Percentiles rank a stretch among this genome's conserved stretches.
Evolutionary conservation across 257 asterid genomes (phyloP).

Genomic region (Solanum etuberosum): DNA sequence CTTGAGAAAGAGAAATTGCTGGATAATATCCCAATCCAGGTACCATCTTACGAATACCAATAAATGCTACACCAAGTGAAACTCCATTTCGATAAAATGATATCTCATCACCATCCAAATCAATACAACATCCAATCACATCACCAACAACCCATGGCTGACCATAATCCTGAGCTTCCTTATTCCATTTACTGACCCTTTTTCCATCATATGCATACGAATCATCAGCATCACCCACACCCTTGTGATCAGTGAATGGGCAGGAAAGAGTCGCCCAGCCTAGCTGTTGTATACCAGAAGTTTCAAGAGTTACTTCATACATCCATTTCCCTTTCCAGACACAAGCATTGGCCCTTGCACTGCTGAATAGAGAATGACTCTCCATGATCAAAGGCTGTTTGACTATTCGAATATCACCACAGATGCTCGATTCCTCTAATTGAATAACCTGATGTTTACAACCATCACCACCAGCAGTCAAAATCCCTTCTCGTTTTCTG

Average conservation of each 20-base stretch:
- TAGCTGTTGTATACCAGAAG: conserved; percentile 85
- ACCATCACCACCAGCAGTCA: conserved; percentile 29
- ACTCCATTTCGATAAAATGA: conserved; percentile 71
- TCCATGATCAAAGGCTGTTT: conserved; percentile 67
- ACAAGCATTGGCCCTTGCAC: conserved; percentile 78
- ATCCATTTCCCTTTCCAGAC: conserved; percentile 99
- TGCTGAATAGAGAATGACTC: conserved; percentile 82
- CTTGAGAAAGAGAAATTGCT: conserved; percentile 90
- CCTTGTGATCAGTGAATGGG: conserved; percentile 79
- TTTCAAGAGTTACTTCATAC: conserved; percentile 94
- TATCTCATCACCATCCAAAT: conserved; percentile 68
- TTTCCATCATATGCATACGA: conserved; percentile 95
- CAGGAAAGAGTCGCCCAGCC: conserved; percentile 93
- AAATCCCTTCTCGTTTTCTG: conserved; percentile 45
- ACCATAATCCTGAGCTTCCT: conserved; percentile 67
- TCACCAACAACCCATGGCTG: conserved; percentile 96
- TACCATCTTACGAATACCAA: conserved; percentile 79
- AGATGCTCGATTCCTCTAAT: conserved; percentile 73
- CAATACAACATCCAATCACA: conserved; percentile 91
- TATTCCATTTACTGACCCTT: conserved; percentile 85
- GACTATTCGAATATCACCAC: conserved; percentile 68
- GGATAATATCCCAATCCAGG: conserved; percentile 98
- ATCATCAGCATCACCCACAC: conserved; percentile 94
- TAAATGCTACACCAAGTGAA: conserved; percentile 88
- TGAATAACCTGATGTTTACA: conserved; percentile 31